Evolutionary conservation across 805 yeast species (phyloP), one percentile per base, ranked within the genome.

Genomic region (Metschnikowia amazonensis): DNA sequence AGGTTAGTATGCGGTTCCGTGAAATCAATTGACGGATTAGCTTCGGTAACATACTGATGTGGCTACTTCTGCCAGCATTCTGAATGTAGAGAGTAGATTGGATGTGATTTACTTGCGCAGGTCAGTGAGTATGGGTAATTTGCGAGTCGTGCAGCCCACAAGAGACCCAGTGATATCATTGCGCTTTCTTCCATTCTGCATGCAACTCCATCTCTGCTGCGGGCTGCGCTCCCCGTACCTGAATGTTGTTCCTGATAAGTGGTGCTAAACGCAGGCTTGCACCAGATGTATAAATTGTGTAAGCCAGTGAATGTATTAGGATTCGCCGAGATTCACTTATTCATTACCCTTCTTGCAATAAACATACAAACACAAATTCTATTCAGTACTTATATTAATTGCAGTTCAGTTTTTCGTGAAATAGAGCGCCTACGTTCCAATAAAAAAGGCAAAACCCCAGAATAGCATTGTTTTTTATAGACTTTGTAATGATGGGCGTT

Each of bases 1-100:
- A 9, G 14, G 58, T 60, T 56, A 59, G 60, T 51, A 45, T 34
- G 2, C n/a, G 17, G 16, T 9, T 14, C 17, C 16, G 35, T 5
- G 13, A 34, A n/a, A 38, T 3, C n/a, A n/a, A 28, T 30, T 14
- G 11, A 20, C 23, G 5, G n/a, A 18, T 4, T 18, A n/a, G n/a
- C n/a, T 24, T 39, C 34, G 21, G 11, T 6, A 10, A 53, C 57
- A 40, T 53, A 53, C 57, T 10, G 50, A 45, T n/a, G 53, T 39
- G n/a, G 56, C 52, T 38, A 38, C 50, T 43, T 45, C 51, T 10
- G 36, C 46, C 51, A 28, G 38, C 28, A 39, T 39, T 14, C 8
- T 38, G 18, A 20, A 28, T 18, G 24, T 25, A 25, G 14, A 36
- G 10, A 16, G 17, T 36, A n/a, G 17, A 8, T 36, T 17, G 31